Base-by-base conservation (phyloP, 192 early-diverging fungal genomes). In the Backusella circina region DNA sequence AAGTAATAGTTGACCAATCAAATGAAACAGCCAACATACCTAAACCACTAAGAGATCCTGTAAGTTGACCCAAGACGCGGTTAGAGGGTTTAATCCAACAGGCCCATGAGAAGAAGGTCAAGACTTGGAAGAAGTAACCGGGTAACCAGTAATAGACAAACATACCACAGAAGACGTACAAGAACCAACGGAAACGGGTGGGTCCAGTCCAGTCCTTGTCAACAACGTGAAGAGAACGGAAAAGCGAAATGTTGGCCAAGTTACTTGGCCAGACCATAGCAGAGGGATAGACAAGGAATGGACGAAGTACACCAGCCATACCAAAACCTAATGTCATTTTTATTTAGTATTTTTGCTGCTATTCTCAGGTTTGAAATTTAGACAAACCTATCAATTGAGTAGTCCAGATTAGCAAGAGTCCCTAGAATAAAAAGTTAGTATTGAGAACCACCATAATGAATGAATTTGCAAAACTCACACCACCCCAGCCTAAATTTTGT, bases 231-330 rank as follows among this genome's bases (percentile, higher is more conserved):
- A 96, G 87, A 2, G 93, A 90, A 18, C 89, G 88, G 81, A 95
- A 94, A 28, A 96, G 80, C 12, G 93, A 90, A 33, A 94, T 90
- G 57, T 88, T 90, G 38, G 93, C 86, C 35, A 98, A 86, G 35
- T 87, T 91, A 2, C 87, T 73, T 2, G 96, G 96, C 96, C 96
- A 99, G 50, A 95, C 85, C 95, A 97, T 96, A 8, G 90, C 84
- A 2, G 92, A 84, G 32, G 95, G 95, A 65, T 91, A 88, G 8
- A 98, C 95, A n/a, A 98, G 83, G 80, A 90, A 95, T 28, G 89
- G 88, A 33, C 95, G 91, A 51, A 84, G 84, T 16, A 90, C 80
- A 73, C 91, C 95, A 61, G 91, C 91, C 82, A 92, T 79, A 73
- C 87, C 87, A 64, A 83, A 88, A 75, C 66, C 82, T 15, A 83